phyloP scores from a whole-genome alignment of 371 early-diverging fungal species.

The Mortierella sp. region DNA sequence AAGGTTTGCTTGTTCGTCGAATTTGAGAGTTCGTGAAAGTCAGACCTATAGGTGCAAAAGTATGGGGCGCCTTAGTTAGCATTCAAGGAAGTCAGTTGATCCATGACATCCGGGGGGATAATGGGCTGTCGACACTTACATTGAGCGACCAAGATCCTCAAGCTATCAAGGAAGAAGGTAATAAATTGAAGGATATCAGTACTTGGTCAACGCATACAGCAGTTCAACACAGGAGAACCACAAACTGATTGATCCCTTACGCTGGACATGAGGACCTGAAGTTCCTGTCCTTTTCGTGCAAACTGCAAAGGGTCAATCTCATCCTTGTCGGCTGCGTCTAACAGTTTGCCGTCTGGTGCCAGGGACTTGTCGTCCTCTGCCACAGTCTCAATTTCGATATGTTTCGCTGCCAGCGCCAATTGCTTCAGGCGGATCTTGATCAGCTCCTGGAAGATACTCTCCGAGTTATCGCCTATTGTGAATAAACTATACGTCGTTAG shows the following conservation, averaged over 20 bases:
- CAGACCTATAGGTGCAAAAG: constrained; percentile 31
- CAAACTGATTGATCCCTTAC: constrained; percentile 18
- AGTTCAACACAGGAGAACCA: too few species aligned
- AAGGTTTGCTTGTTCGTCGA: constrained; percentile 40
- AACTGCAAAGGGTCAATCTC: constrained; percentile 45
- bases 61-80: neutral
- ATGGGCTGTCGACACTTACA: constrained; percentile 19
- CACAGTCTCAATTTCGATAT: constrained; percentile 54
- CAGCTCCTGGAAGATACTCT: constrained; percentile 56
- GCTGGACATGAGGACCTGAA: constrained; percentile 53
- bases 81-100: neutral
- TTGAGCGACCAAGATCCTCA: constrained; percentile 52
- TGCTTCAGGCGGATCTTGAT: constrained; percentile 55
- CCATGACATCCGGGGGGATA: neutral
- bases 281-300: constrained; percentile 49
- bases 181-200: neutral
- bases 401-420: constrained; percentile 48
- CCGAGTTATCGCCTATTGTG: constrained; percentile 46
- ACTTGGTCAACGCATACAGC: too few species aligned
- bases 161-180: constrained; percentile 17
- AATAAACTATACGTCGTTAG: neutral
- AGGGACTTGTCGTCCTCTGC: constrained; percentile 50
- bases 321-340: constrained; percentile 54
- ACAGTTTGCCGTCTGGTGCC: constrained; percentile 47
- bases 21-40: constrained; percentile 54